Evolutionary conservation across 2,329 filamentous ascomycete species (phyloP).

Genomic region (Claviceps fusiformis): DNA sequence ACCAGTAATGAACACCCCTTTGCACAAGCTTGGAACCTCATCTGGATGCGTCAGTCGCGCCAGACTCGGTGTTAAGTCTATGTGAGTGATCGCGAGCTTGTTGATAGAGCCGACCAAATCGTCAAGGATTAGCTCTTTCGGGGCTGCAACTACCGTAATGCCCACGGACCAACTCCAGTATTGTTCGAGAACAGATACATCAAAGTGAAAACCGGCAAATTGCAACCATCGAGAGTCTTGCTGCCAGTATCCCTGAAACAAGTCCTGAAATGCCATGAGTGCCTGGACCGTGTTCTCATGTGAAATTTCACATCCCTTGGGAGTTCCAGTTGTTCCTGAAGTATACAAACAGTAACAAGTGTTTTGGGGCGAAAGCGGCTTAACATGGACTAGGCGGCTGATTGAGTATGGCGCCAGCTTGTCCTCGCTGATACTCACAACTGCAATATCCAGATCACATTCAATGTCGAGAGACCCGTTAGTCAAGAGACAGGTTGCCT

Average conservation of each 20-base stretch:
- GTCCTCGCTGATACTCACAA: slow-evolving; percentile 14
- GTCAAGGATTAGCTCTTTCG: slow-evolving; percentile 72
- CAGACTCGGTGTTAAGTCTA: slow-evolving; percentile 81
- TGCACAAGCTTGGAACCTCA: slow-evolving; percentile 65
- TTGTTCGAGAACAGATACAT: slow-evolving; percentile 84
- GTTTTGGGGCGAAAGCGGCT: slow-evolving; percentile 27
- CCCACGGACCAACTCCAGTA: slow-evolving; percentile 94
- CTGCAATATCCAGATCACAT: background rate
- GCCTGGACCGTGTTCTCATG: slow-evolving; percentile 84
- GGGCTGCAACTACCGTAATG: slow-evolving; percentile 69
- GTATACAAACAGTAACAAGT: slow-evolving; percentile 79
- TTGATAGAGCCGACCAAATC: slow-evolving; percentile 64
- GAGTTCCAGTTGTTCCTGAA: slow-evolving; percentile 72
- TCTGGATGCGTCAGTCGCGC: slow-evolving; percentile 66
- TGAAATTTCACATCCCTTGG: slow-evolving; percentile 78
- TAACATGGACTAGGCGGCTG: slow-evolving; percentile 3
- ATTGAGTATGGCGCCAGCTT: slow-evolving; percentile 15
- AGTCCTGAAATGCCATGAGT: slow-evolving; percentile 69
- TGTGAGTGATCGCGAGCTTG: slow-evolving; percentile 66
- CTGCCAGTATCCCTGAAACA: slow-evolving; percentile 68
- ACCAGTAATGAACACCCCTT: slow-evolving; percentile 84
- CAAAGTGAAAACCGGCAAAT: slow-evolving; percentile 89
- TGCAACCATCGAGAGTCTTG: slow-evolving; percentile 68
- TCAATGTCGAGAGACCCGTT: slow-evolving; percentile 16
- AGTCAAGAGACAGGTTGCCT: slow-evolving; percentile 48